A percentile compares a stretch with the other conserved stretches of the same genome.
phyloP scores from a whole-genome alignment of 1,284 basidiomycete species.

The Rhodotorula sp. region DNA sequence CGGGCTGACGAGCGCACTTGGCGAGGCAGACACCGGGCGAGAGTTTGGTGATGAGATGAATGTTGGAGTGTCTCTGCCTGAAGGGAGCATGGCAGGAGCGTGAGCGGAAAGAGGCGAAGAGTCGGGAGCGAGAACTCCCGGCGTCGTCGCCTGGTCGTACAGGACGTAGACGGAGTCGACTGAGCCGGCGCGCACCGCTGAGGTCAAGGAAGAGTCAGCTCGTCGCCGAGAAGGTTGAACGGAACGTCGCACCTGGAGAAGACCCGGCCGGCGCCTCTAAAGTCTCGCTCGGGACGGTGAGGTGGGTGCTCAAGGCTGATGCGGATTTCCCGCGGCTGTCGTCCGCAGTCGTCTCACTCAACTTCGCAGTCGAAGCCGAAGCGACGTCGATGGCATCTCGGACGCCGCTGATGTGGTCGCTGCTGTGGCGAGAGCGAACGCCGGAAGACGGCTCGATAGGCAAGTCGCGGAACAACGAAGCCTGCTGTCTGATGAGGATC shows the following conservation, averaged over 20 bases:
- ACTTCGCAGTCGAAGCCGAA: background rate
- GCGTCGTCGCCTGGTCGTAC: constrained; percentile 12
- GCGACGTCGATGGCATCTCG: background rate
- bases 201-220: background rate
- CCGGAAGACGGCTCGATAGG: constrained; percentile 33
- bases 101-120: background rate
- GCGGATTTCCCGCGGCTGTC: background rate
- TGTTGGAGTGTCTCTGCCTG: background rate
- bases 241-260: background rate
- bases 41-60: background rate
- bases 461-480: constrained; percentile 48
- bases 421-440: background rate
- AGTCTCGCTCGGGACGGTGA: background rate
- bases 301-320: background rate
- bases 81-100: no score
- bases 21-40: background rate
- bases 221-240: no score
- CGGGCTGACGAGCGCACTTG: background rate
- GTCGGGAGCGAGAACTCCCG: background rate
- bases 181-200: constrained; percentile 10
- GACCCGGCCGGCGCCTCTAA: background rate
- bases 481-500: constrained; percentile 70
- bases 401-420: background rate
- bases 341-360: no score
- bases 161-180: constrained; percentile 22